Evolutionary conservation across 768 basidiomycete species (phyloP).

Genomic region (Russula earlei): DNA sequence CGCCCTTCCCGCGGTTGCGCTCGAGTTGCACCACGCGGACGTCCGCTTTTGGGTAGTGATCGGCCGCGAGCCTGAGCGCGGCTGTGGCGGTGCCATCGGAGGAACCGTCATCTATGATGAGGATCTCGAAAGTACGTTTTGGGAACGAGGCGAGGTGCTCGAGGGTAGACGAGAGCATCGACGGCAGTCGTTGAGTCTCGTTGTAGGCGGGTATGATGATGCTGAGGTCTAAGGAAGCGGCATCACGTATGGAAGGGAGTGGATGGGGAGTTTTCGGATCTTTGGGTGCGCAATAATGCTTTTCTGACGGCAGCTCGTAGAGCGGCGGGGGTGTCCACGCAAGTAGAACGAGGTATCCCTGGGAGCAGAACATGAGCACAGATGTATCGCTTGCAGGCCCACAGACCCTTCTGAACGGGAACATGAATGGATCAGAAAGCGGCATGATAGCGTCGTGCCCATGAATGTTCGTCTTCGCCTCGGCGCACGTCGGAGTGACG

Average conservation of each 20-base stretch:
- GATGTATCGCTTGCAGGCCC: not conserved
- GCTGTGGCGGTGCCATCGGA: slow-evolving; percentile 59
- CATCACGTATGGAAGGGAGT: slow-evolving; percentile 46
- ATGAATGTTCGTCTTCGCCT: slow-evolving; percentile 51
- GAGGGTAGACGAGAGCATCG: slow-evolving; percentile 74
- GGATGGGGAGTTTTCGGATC: slow-evolving; percentile 46
- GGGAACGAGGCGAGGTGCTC: slow-evolving; percentile 42
- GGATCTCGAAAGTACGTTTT: slow-evolving; percentile 59
- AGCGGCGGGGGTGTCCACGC: slow-evolving; percentile 68
- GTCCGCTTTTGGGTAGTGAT: slow-evolving; percentile 43
- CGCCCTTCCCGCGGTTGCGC: slow-evolving; percentile 85
- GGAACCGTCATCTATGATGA: slow-evolving; percentile 89
- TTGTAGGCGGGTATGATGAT: slow-evolving; percentile 91
- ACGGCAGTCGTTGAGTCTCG: slow-evolving; percentile 71
- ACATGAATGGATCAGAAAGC: slow-evolving; percentile 28
- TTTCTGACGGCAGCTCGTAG: slow-evolving; percentile 55
- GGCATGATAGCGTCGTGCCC: slow-evolving; percentile 39
- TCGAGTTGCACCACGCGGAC: slow-evolving; percentile 73
- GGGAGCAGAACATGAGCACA: slow-evolving; percentile 19
- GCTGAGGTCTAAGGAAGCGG: slow-evolving; percentile 57
- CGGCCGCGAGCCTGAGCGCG: slow-evolving; percentile 53
- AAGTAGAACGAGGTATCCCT: slow-evolving; percentile 65
- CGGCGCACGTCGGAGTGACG: slow-evolving; percentile 42
- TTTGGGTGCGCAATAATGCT: slow-evolving; percentile 50
- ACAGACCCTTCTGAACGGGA: not conserved